Base-by-base conservation (phyloP, 441 rosid species). In the Melastoma candidum region DNA sequence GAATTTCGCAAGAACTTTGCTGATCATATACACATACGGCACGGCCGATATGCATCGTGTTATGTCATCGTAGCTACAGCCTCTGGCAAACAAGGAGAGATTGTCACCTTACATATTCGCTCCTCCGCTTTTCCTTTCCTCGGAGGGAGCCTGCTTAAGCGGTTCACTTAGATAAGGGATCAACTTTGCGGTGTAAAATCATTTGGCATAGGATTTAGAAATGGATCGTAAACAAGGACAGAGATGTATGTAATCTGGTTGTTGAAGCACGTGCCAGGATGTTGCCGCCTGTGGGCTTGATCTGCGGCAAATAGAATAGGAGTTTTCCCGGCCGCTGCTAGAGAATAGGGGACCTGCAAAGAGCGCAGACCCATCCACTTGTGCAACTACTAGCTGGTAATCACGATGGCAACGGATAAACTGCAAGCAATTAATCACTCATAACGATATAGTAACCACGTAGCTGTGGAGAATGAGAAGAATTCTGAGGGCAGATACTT, bases 191-290 rank as follows among this genome's bases (percentile, higher is more conserved):
- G 12, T 7, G 52, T 27, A 68, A 17, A 32, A 29, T 44, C 44
- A 8, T 17, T 22, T 13, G 17, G 7, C 1, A 26, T 17, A 39
- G 1, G 41, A 2, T 12, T 7, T 55, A 10, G 25, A 26, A 26
- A 36, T 12, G 52, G 1, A 45, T 26, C 4, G 36, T 3, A 13
- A 48, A 53, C 4, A 14, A 43, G 43, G 22, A 26, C 12, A 4
- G 24, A 11, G 13, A 6, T n/a, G 12, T 26, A 17, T 44, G 66
- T 55, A 46, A 87, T 97, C 98, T 85, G 53, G 98, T 88, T 48
- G 97, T 92, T 44, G 98, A 84, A 59, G 98, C 97, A 78, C 88
- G 95, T 50, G 98, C 95, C 94, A 92, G 84, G 51, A 92, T 92
- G 68, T 88, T 85, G 43, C 98, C 97, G 54, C 95, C 97, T 27